Evolutionary conservation across 176 grass and related monocot species (phyloP), one percentile per base, ranked within the genome.

Genomic region (Raddia distichophylla): DNA sequence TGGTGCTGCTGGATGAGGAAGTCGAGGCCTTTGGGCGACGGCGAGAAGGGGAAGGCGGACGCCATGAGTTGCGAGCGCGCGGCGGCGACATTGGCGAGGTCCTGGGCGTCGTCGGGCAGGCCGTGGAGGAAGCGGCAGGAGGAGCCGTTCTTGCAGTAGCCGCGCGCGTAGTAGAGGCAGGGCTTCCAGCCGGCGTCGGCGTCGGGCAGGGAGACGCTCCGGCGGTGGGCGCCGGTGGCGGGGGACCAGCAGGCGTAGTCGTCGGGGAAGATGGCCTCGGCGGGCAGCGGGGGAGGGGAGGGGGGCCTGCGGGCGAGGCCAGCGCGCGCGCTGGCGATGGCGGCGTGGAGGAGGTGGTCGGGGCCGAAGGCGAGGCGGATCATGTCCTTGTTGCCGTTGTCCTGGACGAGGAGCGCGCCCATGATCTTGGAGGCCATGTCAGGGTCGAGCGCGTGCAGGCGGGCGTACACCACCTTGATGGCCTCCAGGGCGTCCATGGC

Each of bases 361-460:
- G 91, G 94, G 55, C 87, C 91, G 59, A 90, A 89, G 47, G 94
- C 94, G 22, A 97, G 86, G 64, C 91, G 91, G 74, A 94, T 94
- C 82, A 97, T 83, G 42, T 97, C 94, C 87, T 90, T 87, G 67
- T 88, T 85, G 71, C 82, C 74, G 64, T 88, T 83, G 72, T 97
- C 94, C 64, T 90, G 76, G 72, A 88, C 80, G 60, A 97, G 85
- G 2, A 97, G 79, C n/a, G 90, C 48, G 52, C 94, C 87, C 82
- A 97, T 89, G 75, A 97, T 92, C 85, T 86, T 94, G 48, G 89
- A 84, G 13, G 91, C 87, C 72, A 94, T 82, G 32, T 92, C 89
- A 0, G 91, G 91, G 72, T 97, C 89, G 27, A 97, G 75, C 9
- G 65, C 65, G 13, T 87, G 91, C 64, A 97, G 85, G 13, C 94